A percentile compares a stretch with the other conserved stretches of the same genome.
Evolutionary conservation across 768 basidiomycete species (phyloP).

Genomic region (Porphyrellus cyaneotinctus): DNA sequence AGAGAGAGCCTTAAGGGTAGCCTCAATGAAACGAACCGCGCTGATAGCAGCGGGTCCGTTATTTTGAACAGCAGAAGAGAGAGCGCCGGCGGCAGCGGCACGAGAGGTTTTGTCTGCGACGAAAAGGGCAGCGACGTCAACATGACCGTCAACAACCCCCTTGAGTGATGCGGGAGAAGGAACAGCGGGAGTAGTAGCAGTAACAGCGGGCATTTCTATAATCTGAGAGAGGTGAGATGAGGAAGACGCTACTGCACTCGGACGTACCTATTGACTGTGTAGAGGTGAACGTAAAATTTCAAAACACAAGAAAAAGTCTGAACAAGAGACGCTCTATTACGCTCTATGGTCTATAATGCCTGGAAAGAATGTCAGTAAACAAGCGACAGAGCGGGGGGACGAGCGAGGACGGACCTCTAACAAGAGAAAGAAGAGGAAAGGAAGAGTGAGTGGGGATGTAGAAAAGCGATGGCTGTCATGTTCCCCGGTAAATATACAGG

Average conservation of each 20-base stretch:
- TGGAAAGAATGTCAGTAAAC: slow-evolving; percentile 14
- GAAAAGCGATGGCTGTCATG: slow-evolving; percentile 2
- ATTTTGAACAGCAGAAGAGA: slow-evolving; percentile 77
- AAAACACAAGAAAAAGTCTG: slow-evolving; percentile 45
- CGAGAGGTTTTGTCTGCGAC: slow-evolving; percentile 81
- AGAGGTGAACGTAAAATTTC: slow-evolving; percentile 34
- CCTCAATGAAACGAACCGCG: slow-evolving; percentile 64
- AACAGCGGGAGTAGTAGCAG: slow-evolving; percentile 53
- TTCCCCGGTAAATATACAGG: slow-evolving; percentile 15
- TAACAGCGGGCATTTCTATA: slow-evolving; percentile 77
- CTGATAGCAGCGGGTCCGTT: slow-evolving; percentile 76
- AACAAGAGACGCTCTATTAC: slow-evolving; percentile 63
- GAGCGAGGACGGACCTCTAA: slow-evolving; percentile 31
- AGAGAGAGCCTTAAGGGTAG: slow-evolving; percentile 76
- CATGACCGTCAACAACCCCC: slow-evolving; percentile 57
- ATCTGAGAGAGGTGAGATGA: slow-evolving; percentile 34
- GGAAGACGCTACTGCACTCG: neutral
- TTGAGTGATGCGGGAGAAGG: slow-evolving; percentile 72
- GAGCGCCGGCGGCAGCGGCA: slow-evolving; percentile 60
- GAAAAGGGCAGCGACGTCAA: slow-evolving; percentile 76
- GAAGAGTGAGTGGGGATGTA: slow-evolving; percentile 32
- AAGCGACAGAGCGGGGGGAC: neutral
- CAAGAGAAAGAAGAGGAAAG: slow-evolving; percentile 20
- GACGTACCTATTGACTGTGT: slow-evolving; percentile 40
- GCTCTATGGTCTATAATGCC: slow-evolving; percentile 42